Evolutionary conservation across 2,329 filamentous ascomycete genomes (phyloP).

Genomic region (Fusarium secorum): DNA sequence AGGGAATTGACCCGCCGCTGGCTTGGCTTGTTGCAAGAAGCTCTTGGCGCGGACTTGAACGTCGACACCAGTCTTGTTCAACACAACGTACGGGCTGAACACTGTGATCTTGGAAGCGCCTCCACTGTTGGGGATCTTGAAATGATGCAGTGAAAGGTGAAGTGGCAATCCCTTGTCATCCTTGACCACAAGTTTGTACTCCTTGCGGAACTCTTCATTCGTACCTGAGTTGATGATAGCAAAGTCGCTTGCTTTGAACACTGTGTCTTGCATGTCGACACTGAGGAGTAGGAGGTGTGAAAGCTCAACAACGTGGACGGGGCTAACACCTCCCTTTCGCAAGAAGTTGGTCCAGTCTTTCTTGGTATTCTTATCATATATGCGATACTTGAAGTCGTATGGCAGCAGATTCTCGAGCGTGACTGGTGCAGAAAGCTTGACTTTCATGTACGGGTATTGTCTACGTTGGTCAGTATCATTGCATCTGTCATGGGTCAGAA

Average conservation of each 20-base stretch:
- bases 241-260: constrained; percentile 95
- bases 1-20: constrained; percentile 82
- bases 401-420: constrained; percentile 94
- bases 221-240: constrained; percentile 93
- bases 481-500: rapidly evolving
- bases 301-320: constrained; percentile 95
- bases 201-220: constrained; percentile 86
- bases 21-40: constrained; percentile 82
- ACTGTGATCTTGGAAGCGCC: constrained; percentile 96
- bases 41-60: constrained; percentile 89
- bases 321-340: constrained; percentile 94
- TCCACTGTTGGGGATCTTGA: constrained; percentile 86
- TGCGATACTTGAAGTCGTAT: constrained; percentile 98
- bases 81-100: constrained; percentile 91
- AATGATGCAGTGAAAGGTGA: constrained; percentile 89
- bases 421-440: constrained; percentile 90
- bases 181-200: constrained; percentile 80
- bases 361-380: constrained; percentile 98
- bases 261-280: constrained; percentile 94
- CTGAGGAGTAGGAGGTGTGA: constrained; percentile 93
- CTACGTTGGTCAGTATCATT: constrained; percentile 50
- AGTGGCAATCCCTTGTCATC: constrained; percentile 83
- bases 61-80: constrained; percentile 94
- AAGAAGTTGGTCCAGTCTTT: constrained; percentile 99
- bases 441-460: constrained; percentile 91